Percentiles rank a stretch among this genome's conserved stretches.
Evolutionary conservation across 139 green algal genomes (phyloP).

Genomic region (Chlamydomonas urium): DNA sequence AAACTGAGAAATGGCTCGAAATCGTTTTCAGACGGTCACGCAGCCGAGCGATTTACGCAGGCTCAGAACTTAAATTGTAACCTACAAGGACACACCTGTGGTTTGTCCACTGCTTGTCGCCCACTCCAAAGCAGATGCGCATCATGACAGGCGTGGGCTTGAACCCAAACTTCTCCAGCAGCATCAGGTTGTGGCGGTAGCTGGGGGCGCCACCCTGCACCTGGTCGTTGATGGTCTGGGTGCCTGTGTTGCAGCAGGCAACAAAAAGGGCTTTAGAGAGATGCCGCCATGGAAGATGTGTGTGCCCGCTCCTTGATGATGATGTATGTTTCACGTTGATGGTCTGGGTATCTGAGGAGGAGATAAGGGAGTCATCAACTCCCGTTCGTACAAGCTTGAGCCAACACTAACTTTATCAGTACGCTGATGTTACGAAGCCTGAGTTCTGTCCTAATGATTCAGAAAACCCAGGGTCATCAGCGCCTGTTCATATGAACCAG

Average conservation of each 20-base stretch:
- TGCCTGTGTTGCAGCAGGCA: slow-evolving; percentile 6
- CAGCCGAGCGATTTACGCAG: not conserved
- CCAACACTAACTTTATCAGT: no score
- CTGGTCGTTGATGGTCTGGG: slow-evolving; percentile 60
- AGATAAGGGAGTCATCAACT: not conserved
- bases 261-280: not conserved
- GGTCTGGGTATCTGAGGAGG: not conserved
- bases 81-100: slow-evolving; percentile 35
- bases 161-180: slow-evolving; percentile 54
- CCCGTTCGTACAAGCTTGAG: not conserved
- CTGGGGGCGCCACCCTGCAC: slow-evolving; percentile 59
- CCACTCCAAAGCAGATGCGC: slow-evolving; percentile 60
- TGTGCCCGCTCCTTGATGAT: not conserved
- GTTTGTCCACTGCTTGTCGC: slow-evolving; percentile 59
- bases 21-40: not conserved
- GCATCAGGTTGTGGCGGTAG: slow-evolving; percentile 62
- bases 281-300: not conserved
- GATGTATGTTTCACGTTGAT: not conserved
- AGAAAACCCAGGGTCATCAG: no score
- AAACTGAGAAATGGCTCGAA: no score
- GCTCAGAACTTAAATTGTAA: no score
- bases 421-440: no score
- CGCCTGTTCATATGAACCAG: no score
- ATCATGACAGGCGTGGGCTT: slow-evolving; percentile 52
- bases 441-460: no score